Evolutionary conservation across 108 stramenopile species (phyloP), one percentile per base, ranked within the genome.

Genomic region (Licmophora abbreviata): DNA sequence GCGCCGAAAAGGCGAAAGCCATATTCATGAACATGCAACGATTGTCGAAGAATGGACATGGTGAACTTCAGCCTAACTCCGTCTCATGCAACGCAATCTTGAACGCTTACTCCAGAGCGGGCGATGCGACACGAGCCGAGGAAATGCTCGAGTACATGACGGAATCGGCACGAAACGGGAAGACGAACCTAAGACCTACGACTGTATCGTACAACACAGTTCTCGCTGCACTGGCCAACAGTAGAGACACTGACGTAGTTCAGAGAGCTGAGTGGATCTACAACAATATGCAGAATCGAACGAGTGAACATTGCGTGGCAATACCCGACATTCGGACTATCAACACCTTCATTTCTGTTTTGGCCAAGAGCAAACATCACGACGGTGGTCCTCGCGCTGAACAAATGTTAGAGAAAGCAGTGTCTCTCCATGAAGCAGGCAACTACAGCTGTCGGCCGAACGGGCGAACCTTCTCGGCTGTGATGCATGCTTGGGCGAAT

Each of bases 201-300:
- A 80, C 80, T 8, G 59, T 74, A 3, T 74, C 68, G 23, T 80
- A 56, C 67, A 80, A 80, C 47, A 51, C 79, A 7, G 68, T 72
- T n/a, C 63, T 77, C 20, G 71, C 67, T 51, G 76, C 76, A 8
- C 74, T 40, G 35, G 73, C 73, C 0, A 61, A 59, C 21, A 47
- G 45, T 47, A 29, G 21, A 3, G 32, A 26, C 4, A n/a, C n/a
- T n/a, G n/a, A n/a, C n/a, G n/a, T n/a, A n/a, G n/a, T n/a, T n/a
- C n/a, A n/a, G n/a, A n/a, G n/a, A n/a, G n/a, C n/a, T 24, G 63
- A 64, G 44, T 47, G 26, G 5, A 17, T 64, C 14, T 64, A 29
- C 4, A 23, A 32, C 27, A 33, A 31, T 64, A 45, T 35, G 54
- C 38, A 11, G 38, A 66, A 27, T 32, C 25, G 29, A 33, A 44